Base-by-base conservation (phyloP, 306 rosid genomes). In the Oxytropis ochrocephala region DNA sequence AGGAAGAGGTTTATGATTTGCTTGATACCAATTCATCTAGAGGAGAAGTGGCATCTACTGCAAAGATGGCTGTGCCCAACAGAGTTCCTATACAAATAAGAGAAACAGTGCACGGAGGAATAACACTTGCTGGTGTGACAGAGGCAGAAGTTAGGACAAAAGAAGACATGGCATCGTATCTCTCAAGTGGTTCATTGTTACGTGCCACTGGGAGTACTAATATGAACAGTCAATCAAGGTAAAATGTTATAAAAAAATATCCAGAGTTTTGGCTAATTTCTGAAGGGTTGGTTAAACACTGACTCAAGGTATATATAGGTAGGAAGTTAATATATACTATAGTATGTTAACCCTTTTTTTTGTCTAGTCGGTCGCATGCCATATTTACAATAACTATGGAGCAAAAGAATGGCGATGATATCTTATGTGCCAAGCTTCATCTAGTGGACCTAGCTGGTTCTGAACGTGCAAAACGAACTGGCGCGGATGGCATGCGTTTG, bases 181-280 rank as follows among this genome's bases (percentile, higher is more conserved):
- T 92, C 50, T 64, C 87, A 18, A 86, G 86, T 19, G 96, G 96
- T 56, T 92, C 95, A 7, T 72, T 84, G 43, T 69, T 87, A 14
- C 95, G 96, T 72, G 98, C 96, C 62, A 92, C 98, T 30, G 98
- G 89, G 55, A 87, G 96, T 77, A 92, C 96, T 27, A 92, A 92
- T 69, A 89, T 92, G 98, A 89, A 92, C 51, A 92, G 91, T 39
- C 95, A 92, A 70, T 92, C 98, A 75, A 95, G 99, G 99, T 95
- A 51, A 60, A 70, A 53, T 54, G 46, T 8, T 35, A 21, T 4
- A 0, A 17, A 79, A 24, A 60, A 33, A 33, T 33, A 30, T 38
- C 33, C n/a, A 5, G 1, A 39, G 9, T 33, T 38, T 43, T 49
- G 54, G 62, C 42, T 55, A 38, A 36, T 50, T 39, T 67, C 8